A percentile compares a stretch with the other conserved stretches of the same genome.
phyloP scores from a whole-genome alignment of 768 basidiomycete species.

The Crucibulum laeve region DNA sequence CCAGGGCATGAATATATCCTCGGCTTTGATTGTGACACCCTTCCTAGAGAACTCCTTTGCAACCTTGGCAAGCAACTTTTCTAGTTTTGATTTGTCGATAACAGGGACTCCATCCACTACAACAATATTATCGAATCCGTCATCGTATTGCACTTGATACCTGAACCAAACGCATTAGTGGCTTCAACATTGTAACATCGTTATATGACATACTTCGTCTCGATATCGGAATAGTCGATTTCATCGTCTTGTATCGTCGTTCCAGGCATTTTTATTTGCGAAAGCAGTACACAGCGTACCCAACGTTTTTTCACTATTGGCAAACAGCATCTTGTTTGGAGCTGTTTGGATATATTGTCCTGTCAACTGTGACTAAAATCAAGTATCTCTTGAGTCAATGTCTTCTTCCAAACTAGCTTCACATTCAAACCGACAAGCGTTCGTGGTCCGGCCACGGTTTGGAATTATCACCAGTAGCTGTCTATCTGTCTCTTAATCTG shows the following conservation, averaged over 20 bases:
- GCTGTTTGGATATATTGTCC: too few relatives aligned
- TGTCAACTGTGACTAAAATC: too few relatives aligned
- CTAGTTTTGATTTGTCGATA: conserved; percentile 82
- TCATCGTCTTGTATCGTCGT: conserved; percentile 42
- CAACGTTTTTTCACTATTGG: not conserved
- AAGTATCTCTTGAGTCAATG: too few relatives aligned
- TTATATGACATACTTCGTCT: conserved; percentile 59
- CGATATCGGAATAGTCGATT: conserved; percentile 87
- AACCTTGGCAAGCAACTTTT: conserved; percentile 77
- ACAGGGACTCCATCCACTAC: conserved; percentile 91
- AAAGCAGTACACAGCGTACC: not conserved
- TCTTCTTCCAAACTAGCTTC: too few relatives aligned
- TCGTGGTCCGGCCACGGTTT: too few relatives aligned
- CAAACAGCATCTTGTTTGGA: not conserved
- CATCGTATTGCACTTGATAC: conserved; percentile 81
- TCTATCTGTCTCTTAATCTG: too few relatives aligned
- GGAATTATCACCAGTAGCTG: too few relatives aligned
- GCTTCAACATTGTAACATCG: not conserved
- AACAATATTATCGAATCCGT: conserved; percentile 86
- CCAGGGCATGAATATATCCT: conserved; percentile 87
- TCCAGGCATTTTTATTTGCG: conserved; percentile 36
- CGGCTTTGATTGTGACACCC: conserved; percentile 70
- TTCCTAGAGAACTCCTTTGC: conserved; percentile 81
- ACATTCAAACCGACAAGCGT: too few relatives aligned
- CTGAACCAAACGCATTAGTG: conserved; percentile 32